phyloP scores from a whole-genome alignment of 1,139 yeast genomes.

The Debaryomyces singareniensis region DNA sequence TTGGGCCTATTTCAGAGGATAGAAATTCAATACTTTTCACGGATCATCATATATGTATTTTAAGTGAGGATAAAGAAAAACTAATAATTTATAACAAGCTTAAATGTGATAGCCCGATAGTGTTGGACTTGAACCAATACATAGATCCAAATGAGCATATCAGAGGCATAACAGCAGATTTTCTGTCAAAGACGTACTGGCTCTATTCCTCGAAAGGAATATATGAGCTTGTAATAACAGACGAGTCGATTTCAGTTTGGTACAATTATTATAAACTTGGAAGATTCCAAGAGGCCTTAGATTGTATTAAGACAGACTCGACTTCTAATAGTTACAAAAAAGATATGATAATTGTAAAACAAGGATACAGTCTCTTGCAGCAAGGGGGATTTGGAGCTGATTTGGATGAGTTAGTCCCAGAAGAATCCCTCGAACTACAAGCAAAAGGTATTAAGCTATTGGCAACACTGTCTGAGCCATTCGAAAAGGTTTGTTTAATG shows the following conservation, averaged over 20 bases:
- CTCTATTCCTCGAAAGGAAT: conserved; percentile 13
- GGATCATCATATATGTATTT: conserved; percentile 20
- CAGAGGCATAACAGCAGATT: conserved; percentile 58
- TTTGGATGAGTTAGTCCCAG: conserved; percentile 8
- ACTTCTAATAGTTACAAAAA: conserved; percentile 22
- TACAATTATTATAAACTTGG: conserved; percentile 55
- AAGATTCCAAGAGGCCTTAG: conserved; percentile 64
- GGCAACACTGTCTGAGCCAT: conserved; percentile 60
- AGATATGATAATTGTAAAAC: conserved; percentile 54
- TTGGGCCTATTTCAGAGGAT: conserved; percentile 1
- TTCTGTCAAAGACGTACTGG: conserved; percentile 25
- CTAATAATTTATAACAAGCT: conserved; percentile 21
- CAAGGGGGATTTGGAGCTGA: conserved; percentile 36
- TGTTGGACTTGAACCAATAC: conserved; percentile 6
- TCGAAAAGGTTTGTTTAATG: conserved; percentile 65
- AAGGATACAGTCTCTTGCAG: conserved; percentile 55
- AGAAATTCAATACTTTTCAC: conserved; percentile 14
- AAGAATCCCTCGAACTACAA: conserved; percentile 20
- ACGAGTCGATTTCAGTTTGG: conserved; percentile 78
- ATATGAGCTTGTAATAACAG: conserved; percentile 51
- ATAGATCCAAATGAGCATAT: conserved; percentile 27
- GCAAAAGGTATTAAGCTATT: conserved; percentile 55
- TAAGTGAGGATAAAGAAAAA: conserved; percentile 10
- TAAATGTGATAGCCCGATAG: conserved; percentile 10
- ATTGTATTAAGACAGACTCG: conserved; percentile 27